Base-by-base conservation (phyloP, 768 basidiomycete genomes). In the button mushroom (Agaricus bisporus) region DNA sequence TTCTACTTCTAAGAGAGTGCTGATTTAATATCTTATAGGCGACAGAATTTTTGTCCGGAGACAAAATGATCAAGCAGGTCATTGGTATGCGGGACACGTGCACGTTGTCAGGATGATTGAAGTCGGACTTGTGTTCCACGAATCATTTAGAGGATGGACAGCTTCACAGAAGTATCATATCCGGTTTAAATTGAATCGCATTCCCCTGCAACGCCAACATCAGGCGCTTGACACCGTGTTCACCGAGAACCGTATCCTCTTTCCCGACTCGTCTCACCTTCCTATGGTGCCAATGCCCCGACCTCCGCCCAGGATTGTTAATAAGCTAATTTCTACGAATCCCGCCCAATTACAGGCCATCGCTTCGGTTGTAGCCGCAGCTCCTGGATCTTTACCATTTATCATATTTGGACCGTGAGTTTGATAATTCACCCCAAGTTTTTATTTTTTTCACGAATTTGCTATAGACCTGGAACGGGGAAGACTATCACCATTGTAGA, bases 401-500 rank as follows among this genome's bases (percentile, higher is more conserved):
- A 64, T 82, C 12, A 68, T 85, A 14, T 85, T 81, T 62, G 83
- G 83, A 17, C 83, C 83, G 80, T 82, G 62, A 63, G 83, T 68
- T 32, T 6, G 3, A 32, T 32, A 4, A 1, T 1, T 25, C n/a
- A 12, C 15, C 28, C 9, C n/a, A n/a, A 12, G 32, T 1, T 14
- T 9, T n/a, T 12, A 20, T 29, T 20, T 22, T 46, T 15, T 39
- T 43, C 10, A 42, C n/a, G 15, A 12, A 41, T 41, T 55, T 26
- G 47, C 3, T 6, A 3, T 44, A 82, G 81, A 10, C 81, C 81
- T 4, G 81, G 82, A 6, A 86, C 85, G 0, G 85, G 85, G 1
- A 86, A 86, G 65, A 86, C 84, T 0, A 75, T 85, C 17, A 84
- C 81, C 0, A 70, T 80, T 10, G 73, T 84, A 1, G 83, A 85